phyloP scores from a whole-genome alignment of 1,139 yeast species.

The Magnusiomyces tetraspermus region DNA sequence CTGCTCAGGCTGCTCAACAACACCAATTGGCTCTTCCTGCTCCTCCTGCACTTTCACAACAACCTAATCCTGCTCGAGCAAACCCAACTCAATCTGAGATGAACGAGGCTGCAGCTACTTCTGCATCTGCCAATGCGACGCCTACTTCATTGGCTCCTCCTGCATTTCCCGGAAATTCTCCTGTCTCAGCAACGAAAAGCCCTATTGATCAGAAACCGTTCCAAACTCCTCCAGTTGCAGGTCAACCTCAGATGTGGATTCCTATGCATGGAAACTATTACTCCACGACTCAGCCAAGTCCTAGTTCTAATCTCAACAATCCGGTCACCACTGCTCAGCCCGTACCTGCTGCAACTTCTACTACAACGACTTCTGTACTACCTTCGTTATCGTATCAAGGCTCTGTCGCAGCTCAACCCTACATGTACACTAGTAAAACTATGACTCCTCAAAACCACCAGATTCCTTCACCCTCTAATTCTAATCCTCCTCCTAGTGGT shows the following conservation, averaged over 20 bases:
- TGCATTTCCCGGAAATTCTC: conserved; percentile 35
- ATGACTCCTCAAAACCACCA: too few species aligned
- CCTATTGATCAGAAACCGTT: conserved; percentile 22
- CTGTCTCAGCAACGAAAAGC: conserved; percentile 45
- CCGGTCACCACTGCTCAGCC: not conserved
- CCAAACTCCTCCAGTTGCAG: conserved; percentile 13
- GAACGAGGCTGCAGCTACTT: conserved; percentile 93
- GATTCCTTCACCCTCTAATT: too few species aligned
- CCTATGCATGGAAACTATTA: conserved; percentile 4
- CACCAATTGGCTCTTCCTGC: conserved; percentile 41
- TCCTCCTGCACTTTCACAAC: conserved; percentile 9
- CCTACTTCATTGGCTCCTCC: conserved; percentile 54
- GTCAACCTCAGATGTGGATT: conserved; percentile 13
- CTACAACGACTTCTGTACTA: not conserved
- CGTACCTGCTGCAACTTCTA: not conserved
- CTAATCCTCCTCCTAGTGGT: not conserved
- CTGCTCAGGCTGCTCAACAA: conserved; percentile 26
- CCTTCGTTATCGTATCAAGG: conserved; percentile 1
- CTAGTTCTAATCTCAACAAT: not conserved
- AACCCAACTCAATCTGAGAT: not conserved
- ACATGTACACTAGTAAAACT: not conserved
- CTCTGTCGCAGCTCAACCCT: not conserved
- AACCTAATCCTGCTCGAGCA: too few species aligned
- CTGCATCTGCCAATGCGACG: conserved; percentile 90
- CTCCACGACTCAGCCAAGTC: not conserved